Evolutionary conservation across 495 filamentous ascomycete species (phyloP), one percentile per base, ranked within the genome.

Genomic region (Neurospora terricola): DNA sequence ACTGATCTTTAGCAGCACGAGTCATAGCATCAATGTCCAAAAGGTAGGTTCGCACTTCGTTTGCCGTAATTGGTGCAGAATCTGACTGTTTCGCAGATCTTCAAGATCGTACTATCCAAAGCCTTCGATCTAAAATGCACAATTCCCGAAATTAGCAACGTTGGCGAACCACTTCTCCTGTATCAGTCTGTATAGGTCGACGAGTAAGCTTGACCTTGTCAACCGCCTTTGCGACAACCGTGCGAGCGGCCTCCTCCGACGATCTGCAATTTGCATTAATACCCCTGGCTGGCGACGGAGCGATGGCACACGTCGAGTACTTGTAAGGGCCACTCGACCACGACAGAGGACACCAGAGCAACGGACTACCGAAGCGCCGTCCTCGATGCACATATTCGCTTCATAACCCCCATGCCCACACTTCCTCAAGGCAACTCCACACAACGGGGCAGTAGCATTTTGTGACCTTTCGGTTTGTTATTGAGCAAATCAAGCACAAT

Each of bases 51-150:
- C 18, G 34, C 5, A 30, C 11, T 54, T 23, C 71, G 69, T 34
- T 39, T 38, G 69, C 36, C 36, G 27, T 23, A 42, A 14, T 14
- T 21, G 34, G 21, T 27, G 7, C 5, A 21, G 21, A 23, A 39
- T 39, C 36, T 70, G n/a, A 71, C 21, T 30, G 69, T 59, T 42
- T 36, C 34, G 16, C 73, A 99, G 96, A 99, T 99, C 80, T 99
- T 99, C 88, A 99, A 99, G 81, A 99, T 99, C 77, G 96, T 99
- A 72, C 88, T 99, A 38, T 95, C 95, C 73, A 99, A 99, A 83
- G 96, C 96, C 0, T 99, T 99, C 79, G 96, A 99, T 80, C 87
- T 99, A 73, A 97, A 97, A 80, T 99, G 96, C 86, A 99, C 96
- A 5, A 98, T 99, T 79, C 96, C 96, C 11, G 96, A 99, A 81